Base-by-base conservation (phyloP, 371 early-diverging fungal genomes). In the Saksenaea vasiformis region DNA sequence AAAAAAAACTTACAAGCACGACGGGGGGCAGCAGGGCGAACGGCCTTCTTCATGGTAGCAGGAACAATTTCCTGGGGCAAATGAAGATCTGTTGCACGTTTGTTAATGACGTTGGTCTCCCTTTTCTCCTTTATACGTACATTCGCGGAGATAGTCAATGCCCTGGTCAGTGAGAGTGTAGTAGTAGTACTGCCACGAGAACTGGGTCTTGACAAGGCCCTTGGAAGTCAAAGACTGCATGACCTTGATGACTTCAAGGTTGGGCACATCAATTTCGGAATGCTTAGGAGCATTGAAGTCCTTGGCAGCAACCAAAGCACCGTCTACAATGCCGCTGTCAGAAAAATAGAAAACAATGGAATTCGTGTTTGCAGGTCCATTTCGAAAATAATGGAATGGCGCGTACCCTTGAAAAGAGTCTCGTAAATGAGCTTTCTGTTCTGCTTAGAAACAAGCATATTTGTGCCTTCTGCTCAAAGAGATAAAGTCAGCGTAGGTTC, bases 141-240 rank as follows among this genome's bases (percentile, higher is more conserved):
- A 92, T 87, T 93, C 92, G 79, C 98, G 93, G 70, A 98, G 89
- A 86, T 95, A 96, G 77, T 92, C 94, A 72, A 98, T 95, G 83
- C 98, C 98, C 82, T 91, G 92, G 80, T 95, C 91, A 79, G 97
- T 98, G 76, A 99, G 87, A 79, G 91, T 93, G 88, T 98, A 98
- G 93, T 99, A 99, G 86, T 93, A 98, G 89, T 93, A 94, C 79
- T 96, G 98, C 99, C 99, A 99, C 73, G 95, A 95, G 93, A 99
- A 99, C 78, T 90, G 92, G 72, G 93, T 93, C 85, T 90, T 94
- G 83, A 98, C 97, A 66, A 80, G 91, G 71, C 95, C 96, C 76
- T 90, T 91, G 70, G 98, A 98, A 79, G 88, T 85, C 79, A 98
- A 88, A 62, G 95, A 95, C 88, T 96, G 97, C 74, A 97, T 87